Evolutionary conservation across 345 rosid genomes (phyloP), one percentile per base, ranked within the genome.

Genomic region (Boechera stricta): DNA sequence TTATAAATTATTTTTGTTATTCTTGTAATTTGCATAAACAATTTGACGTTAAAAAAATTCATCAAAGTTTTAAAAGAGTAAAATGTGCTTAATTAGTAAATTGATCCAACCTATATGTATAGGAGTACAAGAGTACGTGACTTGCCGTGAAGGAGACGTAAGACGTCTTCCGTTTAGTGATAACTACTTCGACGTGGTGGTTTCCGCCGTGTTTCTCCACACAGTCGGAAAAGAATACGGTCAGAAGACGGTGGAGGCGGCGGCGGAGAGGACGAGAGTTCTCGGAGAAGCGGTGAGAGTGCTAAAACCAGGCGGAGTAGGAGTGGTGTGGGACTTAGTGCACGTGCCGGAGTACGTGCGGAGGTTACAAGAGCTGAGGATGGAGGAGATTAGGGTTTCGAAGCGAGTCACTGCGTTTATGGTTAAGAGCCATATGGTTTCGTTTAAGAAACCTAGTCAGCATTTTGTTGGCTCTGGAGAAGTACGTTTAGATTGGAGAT

Each of bases 81-180:
- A 62, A 39, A n/a, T 8, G 13, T 29, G 12, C 31, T 74, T 48
- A 49, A 6, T 16, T 26, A 61, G 39, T 71, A 4, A 7, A 67
- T 24, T 8, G 31, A 55, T 45, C 3, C 33, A 56, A 10, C 4
- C 16, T 42, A 49, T 69, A 10, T 31, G 45, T 63, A 13, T 48
- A 91, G 98, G 98, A 7, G 98, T 94, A 1, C 95, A 90, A 77
- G 98, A 94, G 74, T 94, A 94, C 66, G 98, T 94, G 38, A 92
- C 98, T 4, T 92, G 98, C 83, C 88, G 90, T 52, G 95, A 92
- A 78, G 98, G 93, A 0, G 98, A 94, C 77, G 92, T 93, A 36
- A 83, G 94, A 84, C 75, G 94, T 21, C 85, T 94, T 38, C 97
- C 98, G 31, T 92, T 92, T 36, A 84, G 86, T 41, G 98, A 92